Conservation (phyloP, 768 basidiomycete genomes). For the Amanita brunnescens region DNA sequence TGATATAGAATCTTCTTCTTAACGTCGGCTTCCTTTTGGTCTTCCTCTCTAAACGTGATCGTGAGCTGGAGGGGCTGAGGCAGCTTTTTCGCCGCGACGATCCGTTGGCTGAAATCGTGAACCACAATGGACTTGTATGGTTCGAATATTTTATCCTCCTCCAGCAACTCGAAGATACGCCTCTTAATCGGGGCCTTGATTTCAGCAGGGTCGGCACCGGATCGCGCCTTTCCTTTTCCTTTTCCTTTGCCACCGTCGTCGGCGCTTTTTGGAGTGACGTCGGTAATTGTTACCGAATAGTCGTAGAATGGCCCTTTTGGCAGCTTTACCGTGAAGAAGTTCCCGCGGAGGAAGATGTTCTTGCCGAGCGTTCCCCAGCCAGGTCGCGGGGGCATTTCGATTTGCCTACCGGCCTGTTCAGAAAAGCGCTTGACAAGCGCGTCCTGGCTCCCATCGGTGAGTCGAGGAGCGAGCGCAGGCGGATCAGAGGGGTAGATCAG, state of each 20-base stretch:
- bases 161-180: conserved; percentile 50
- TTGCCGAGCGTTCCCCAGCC: conserved; percentile 47
- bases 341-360: conserved; percentile 44
- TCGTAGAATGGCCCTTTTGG: conserved; percentile 43
- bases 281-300: conserved; percentile 45
- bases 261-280: conserved; percentile 40
- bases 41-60: conserved; percentile 35
- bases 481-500: conserved; percentile 21
- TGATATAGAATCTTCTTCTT: conserved; percentile 31
- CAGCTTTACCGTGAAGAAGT: conserved; percentile 51
- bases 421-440: conserved; percentile 32
- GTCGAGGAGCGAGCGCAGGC: conserved; percentile 29
- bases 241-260: background rate
- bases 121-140: conserved; percentile 34
- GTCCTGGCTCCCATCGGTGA: conserved; percentile 20
- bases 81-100: conserved; percentile 37
- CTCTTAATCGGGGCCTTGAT: conserved; percentile 29
- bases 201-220: conserved; percentile 19
- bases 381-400: conserved; percentile 41
- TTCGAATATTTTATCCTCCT: conserved; percentile 26
- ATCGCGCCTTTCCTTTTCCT: background rate
- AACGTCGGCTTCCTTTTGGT: conserved; percentile 24
- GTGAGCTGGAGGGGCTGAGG: conserved; percentile 36
- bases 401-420: conserved; percentile 15
- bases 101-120: conserved; percentile 38